phyloP scores from a whole-genome alignment of 352 stramenopile species.

The Phytophthora constricta region DNA sequence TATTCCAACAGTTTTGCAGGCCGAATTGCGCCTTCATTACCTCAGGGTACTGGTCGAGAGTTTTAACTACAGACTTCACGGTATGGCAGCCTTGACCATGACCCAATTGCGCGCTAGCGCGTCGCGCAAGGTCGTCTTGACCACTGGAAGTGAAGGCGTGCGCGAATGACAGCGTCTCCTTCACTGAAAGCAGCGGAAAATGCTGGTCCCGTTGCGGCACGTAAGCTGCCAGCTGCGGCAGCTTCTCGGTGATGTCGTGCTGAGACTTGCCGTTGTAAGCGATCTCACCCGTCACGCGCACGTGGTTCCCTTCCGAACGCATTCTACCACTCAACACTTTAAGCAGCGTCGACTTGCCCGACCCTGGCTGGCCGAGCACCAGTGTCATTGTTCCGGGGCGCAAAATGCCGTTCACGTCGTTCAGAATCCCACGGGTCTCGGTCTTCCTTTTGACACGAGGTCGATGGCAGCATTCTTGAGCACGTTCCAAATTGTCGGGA shows the following conservation, averaged over 20 bases:
- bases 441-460: slow-evolving; percentile 6
- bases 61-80: slow-evolving; percentile 6
- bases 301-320: slow-evolving; percentile 19
- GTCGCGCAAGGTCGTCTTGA: not conserved
- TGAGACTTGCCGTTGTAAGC: slow-evolving; percentile 16
- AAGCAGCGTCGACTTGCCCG: slow-evolving; percentile 35
- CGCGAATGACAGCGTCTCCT: slow-evolving; percentile 19
- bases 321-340: slow-evolving; percentile 53
- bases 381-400: slow-evolving; percentile 19
- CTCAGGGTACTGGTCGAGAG: slow-evolving; percentile 33
- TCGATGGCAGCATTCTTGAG: slow-evolving; percentile 1
- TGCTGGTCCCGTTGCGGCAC: slow-evolving; percentile 10
- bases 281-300: slow-evolving; percentile 16
- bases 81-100: slow-evolving; percentile 1
- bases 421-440: slow-evolving; percentile 22
- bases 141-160: slow-evolving; percentile 7
- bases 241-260: not conserved
- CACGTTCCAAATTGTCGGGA: slow-evolving; percentile 20
- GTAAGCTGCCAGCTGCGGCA: slow-evolving; percentile 13
- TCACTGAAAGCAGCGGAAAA: slow-evolving; percentile 7
- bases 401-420: slow-evolving; percentile 23
- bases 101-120: not conserved
- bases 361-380: slow-evolving; percentile 20
- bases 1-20: slow-evolving; percentile 31
- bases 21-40: slow-evolving; percentile 42